These are phyloP conservation scores for Dictyostelium brefeldianum DNA, from an alignment of 78 protist species.

Conservation along the genomic window DNA sequence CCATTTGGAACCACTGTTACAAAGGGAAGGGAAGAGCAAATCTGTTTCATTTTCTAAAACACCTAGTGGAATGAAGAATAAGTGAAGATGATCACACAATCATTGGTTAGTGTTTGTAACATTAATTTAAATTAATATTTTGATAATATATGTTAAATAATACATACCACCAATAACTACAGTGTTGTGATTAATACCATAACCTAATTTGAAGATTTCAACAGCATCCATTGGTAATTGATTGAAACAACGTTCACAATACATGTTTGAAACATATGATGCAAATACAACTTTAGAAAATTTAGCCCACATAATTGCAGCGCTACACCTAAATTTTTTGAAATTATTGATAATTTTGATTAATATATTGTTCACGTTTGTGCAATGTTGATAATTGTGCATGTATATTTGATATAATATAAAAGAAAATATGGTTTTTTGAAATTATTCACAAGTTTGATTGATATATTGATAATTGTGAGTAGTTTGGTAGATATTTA, in stretches of 20 bases:
- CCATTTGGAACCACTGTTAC: background rate
- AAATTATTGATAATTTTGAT: too few species aligned
- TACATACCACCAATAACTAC: conserved; percentile 39
- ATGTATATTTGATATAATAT: too few species aligned
- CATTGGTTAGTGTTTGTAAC: too few species aligned
- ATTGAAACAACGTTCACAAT: conserved; percentile 59
- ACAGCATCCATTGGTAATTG: conserved; percentile 58
- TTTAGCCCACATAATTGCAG: conserved; percentile 41
- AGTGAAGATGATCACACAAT: too few species aligned
- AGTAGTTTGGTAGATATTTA: background rate
- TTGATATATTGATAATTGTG: too few species aligned
- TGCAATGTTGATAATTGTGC: too few species aligned
- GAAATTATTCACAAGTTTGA: too few species aligned
- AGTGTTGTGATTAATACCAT: conserved; percentile 14
- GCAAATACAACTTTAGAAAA: conserved; percentile 26
- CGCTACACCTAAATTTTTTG: background rate
- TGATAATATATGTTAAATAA: background rate
- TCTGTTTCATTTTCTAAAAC: background rate
- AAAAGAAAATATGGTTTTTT: too few species aligned
- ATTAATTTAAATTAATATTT: too few species aligned
- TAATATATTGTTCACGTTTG: too few species aligned
- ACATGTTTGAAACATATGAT: conserved; percentile 30
- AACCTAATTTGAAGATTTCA: conserved; percentile 21
- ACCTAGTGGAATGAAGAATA: background rate
- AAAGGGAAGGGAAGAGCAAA: background rate